phyloP scores from a whole-genome alignment of 1,284 basidiomycete species.

The Irpex sp. region DNA sequence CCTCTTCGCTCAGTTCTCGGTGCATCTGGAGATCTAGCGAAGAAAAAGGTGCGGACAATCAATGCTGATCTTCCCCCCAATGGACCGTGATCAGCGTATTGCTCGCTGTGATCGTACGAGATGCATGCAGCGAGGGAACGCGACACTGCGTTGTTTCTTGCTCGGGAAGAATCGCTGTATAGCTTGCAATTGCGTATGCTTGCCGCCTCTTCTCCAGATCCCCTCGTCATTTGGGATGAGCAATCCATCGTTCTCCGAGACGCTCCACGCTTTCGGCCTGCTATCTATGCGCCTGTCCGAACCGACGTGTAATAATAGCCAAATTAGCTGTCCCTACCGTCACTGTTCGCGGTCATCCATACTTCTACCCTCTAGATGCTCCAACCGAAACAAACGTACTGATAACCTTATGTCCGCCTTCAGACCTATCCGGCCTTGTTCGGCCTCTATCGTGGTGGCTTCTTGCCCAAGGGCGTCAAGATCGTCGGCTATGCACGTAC shows the following conservation, averaged over 20 bases:
- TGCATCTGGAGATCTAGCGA: constrained; percentile 96
- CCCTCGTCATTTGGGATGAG: background rate
- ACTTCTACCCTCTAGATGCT: background rate
- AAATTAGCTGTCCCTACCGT: background rate
- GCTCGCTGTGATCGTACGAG: background rate
- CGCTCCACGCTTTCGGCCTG: background rate
- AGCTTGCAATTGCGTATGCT: background rate
- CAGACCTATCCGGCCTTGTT: constrained; percentile 95
- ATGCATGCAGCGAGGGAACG: background rate
- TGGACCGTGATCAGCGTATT: background rate
- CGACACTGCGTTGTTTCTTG: background rate
- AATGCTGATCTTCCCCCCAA: background rate
- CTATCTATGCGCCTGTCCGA: background rate
- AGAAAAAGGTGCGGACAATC: constrained; percentile 82
- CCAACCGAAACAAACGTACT: background rate
- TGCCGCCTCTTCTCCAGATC: background rate
- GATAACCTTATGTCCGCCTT: background rate
- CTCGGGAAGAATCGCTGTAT: background rate
- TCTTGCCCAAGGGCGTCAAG: constrained; percentile 79
- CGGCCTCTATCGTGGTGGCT: constrained; percentile 76
- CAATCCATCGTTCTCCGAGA: background rate
- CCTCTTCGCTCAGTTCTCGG: constrained; percentile 72
- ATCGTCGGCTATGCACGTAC: constrained; percentile 96
- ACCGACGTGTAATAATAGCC: background rate
- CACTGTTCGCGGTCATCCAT: background rate